Evolutionary conservation across 169 alveolate genomes (phyloP).

Genomic region (Cryptosporidium andersoni): DNA sequence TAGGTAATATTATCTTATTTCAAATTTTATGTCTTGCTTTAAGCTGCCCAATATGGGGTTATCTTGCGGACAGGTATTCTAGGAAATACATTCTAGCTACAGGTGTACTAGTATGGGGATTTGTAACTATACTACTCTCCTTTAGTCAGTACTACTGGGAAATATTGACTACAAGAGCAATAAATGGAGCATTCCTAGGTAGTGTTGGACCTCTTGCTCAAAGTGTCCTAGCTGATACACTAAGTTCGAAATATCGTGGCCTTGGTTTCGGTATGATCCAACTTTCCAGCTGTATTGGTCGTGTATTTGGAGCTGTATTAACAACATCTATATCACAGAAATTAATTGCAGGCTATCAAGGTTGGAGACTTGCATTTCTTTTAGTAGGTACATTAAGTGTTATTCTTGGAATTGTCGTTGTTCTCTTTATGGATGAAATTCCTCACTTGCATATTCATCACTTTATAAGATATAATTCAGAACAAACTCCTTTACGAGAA

Average conservation of each 20-base stretch:
- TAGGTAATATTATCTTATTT: slow-evolving; percentile 83
- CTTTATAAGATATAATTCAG: slow-evolving; percentile 8
- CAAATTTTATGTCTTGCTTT: slow-evolving; percentile 84
- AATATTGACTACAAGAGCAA: slow-evolving; percentile 80
- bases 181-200: slow-evolving; percentile 85
- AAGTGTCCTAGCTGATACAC: slow-evolving; percentile 84
- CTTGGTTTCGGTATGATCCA: slow-evolving; percentile 85
- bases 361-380: slow-evolving; percentile 84
- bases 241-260: slow-evolving; percentile 78
- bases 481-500: background rate
- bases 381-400: slow-evolving; percentile 81
- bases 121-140: slow-evolving; percentile 82
- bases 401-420: slow-evolving; percentile 77
- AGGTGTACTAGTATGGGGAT: slow-evolving; percentile 88
- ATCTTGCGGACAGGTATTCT: slow-evolving; percentile 84
- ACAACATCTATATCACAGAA: slow-evolving; percentile 83
- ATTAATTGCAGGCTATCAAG: slow-evolving; percentile 79
- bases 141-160: slow-evolving; percentile 79
- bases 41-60: slow-evolving; percentile 90
- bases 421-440: slow-evolving; percentile 81
- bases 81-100: slow-evolving; percentile 82
- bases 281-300: slow-evolving; percentile 82
- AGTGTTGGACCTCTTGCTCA: slow-evolving; percentile 86
- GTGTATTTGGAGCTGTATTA: slow-evolving; percentile 85
- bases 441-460: slow-evolving; percentile 71